Base-by-base conservation (phyloP, 192 early-diverging fungal genomes). In the Thamnidium elegans region DNA sequence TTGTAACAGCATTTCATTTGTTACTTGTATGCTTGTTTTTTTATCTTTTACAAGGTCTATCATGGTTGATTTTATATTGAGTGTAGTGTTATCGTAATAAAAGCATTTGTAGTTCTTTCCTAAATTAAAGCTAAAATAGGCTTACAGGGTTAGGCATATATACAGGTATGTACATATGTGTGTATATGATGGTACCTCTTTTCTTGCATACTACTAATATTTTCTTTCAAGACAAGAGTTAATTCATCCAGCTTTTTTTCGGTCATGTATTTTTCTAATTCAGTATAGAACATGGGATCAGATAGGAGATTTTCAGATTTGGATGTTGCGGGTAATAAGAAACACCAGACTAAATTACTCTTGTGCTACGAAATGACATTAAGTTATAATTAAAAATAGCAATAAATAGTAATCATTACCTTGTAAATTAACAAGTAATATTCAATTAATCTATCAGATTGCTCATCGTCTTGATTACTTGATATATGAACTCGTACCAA, bases 21-120 rank as follows among this genome's bases (percentile, higher is more conserved):
- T 70, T 32, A 83, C 72, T 10, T 58, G 67, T 15, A 83, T 45
- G 4, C 50, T 65, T 19, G 45, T 42, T 9, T 59, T 63, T 8
- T 53, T 26, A 19, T 60, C 45, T 21, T 63, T 63, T 7, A 61
- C 32, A 1, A 42, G 50, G 44, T 73, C 55, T 9, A 68, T 55
- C 44, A 67, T 20, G 9, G 74, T 76, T 0, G 71, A 74, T 55
- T 83, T 86, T 17, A 86, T 78, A 17, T 80, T 78, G 32, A 83
- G 51, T 10, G 73, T 86, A 53, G 76, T 68, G 51, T 80, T 77
- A 50, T 86, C 71, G 51, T 68, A 73, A 54, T 73, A 73, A 17
- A 73, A 73, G 43, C 71, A 73, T 42, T 64, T 63, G 21, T 65
- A 73, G 34, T 64, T 54, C 51, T 73, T 73, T 56, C 44, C 66